Conservation (phyloP, 768 basidiomycete genomes). For the Suillus luteus region DNA sequence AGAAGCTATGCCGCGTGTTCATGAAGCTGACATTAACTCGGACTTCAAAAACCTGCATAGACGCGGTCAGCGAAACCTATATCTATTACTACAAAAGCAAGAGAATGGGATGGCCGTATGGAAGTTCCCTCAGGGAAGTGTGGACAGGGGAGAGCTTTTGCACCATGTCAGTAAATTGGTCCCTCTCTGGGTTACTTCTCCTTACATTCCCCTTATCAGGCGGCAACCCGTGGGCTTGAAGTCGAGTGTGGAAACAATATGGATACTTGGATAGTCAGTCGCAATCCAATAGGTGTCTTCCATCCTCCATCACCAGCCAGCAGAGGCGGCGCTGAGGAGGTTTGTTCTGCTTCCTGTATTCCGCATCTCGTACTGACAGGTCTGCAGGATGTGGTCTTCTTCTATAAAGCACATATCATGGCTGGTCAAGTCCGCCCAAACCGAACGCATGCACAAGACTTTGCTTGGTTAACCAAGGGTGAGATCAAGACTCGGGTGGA, state of each 20-base stretch:
- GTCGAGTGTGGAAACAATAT: constrained; percentile 78
- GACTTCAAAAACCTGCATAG: constrained; percentile 81
- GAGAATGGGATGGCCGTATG: constrained; percentile 56
- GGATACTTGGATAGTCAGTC: constrained; percentile 94
- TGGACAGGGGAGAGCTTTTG: constrained; percentile 66
- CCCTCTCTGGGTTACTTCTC: not conserved
- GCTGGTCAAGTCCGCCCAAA: constrained; percentile 78
- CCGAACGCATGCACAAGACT: constrained; percentile 60
- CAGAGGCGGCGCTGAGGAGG: constrained; percentile 38
- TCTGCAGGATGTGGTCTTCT: constrained; percentile 72
- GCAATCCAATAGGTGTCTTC: constrained; percentile 83
- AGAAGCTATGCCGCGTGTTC: constrained; percentile 59
- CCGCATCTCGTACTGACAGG: constrained; percentile 9
- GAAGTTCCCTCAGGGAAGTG: constrained; percentile 76
- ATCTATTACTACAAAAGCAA: constrained; percentile 69
- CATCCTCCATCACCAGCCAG: constrained; percentile 45
- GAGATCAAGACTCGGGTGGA: constrained; percentile 79
- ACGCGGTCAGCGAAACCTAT: constrained; percentile 82
- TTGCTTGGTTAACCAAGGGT: constrained; percentile 93
- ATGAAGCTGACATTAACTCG: constrained; percentile 57
- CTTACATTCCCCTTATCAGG: constrained; percentile 40
- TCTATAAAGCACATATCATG: constrained; percentile 93
- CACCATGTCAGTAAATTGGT: constrained; percentile 60
- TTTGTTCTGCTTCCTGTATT: constrained; percentile 19
- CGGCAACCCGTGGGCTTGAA: constrained; percentile 70